Percentiles rank a stretch among this genome's conserved stretches.
Conservation (phyloP, 116 monocot genomes). For the Papilionanthe hybrid region DNA sequence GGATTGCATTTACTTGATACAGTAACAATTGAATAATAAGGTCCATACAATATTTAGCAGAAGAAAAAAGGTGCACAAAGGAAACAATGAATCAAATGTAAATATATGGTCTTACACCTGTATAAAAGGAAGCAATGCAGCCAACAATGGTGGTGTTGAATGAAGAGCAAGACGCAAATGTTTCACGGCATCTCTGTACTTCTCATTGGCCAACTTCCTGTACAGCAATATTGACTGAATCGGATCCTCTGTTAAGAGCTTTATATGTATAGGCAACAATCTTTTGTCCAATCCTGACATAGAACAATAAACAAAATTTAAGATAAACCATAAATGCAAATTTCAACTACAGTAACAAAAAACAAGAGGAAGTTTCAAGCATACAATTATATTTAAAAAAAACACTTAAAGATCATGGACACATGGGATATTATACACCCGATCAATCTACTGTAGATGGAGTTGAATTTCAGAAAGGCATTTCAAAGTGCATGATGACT, state of each 20-base stretch:
- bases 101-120: slow-evolving; percentile 38
- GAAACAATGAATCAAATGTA: background rate
- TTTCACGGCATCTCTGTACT: slow-evolving; percentile 49
- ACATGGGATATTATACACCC: background rate
- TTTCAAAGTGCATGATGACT: background rate
- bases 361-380: background rate
- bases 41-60: background rate
- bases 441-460: background rate
- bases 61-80: background rate
- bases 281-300: slow-evolving; percentile 40
- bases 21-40: background rate
- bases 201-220: slow-evolving; percentile 40
- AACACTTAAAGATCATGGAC: background rate
- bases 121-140: slow-evolving; percentile 67
- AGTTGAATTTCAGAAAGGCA: background rate
- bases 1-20: background rate
- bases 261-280: slow-evolving; percentile 58
- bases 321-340: background rate
- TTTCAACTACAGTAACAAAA: background rate
- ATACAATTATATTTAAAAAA: background rate
- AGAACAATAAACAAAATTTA: background rate
- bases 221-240: slow-evolving; percentile 28
- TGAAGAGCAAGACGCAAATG: slow-evolving; percentile 57
- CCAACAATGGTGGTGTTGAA: slow-evolving; percentile 50
- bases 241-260: slow-evolving; percentile 22